These are phyloP conservation scores for Helenozyma rhizophorensis DNA, from an alignment of 805 yeast species.

Conservation along the genomic window DNA sequence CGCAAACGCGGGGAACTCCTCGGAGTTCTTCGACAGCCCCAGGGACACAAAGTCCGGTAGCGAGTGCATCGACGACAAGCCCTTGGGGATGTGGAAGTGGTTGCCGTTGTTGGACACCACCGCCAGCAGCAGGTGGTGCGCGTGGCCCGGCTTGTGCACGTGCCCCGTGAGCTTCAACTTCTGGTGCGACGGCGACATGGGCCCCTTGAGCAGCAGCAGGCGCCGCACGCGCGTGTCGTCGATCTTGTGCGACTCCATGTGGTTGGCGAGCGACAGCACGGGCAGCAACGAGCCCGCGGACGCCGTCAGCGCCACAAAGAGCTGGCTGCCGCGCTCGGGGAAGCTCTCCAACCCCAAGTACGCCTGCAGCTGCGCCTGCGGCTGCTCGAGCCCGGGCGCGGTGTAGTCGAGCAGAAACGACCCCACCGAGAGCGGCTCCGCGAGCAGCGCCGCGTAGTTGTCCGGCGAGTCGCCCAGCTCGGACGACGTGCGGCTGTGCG, in stretches of 20 bases:
- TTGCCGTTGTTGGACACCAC: slow-evolving; percentile 4
- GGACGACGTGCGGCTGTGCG: slow-evolving; percentile 1
- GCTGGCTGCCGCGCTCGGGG: slow-evolving; percentile 14
- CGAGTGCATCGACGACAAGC: not conserved
- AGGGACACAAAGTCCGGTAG: slow-evolving; percentile 1
- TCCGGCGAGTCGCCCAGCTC: slow-evolving; percentile 2
- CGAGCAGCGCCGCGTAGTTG: slow-evolving; percentile 14
- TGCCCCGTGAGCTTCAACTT: slow-evolving; percentile 14
- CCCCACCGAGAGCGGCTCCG: slow-evolving; percentile 6
- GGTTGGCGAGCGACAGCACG: slow-evolving; percentile 22
- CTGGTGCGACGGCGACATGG: slow-evolving; percentile 9
- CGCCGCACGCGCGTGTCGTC: slow-evolving; percentile 6
- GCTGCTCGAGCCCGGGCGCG: slow-evolving; percentile 23
- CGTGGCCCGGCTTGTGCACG: slow-evolving; percentile 14
- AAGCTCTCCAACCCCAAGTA: slow-evolving; percentile 7
- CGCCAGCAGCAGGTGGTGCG: not conserved
- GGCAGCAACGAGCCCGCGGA: slow-evolving; percentile 13
- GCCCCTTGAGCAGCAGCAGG: slow-evolving; percentile 8
- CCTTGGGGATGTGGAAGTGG: slow-evolving; percentile 3
- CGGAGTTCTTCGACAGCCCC: slow-evolving; percentile 2
- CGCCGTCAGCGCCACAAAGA: slow-evolving; percentile 10
- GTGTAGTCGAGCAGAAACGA: slow-evolving; percentile 21
- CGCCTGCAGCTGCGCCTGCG: slow-evolving; percentile 17
- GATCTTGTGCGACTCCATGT: slow-evolving; percentile 25
- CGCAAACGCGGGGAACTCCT: not conserved